Evolutionary conservation across 225 moss, liverwort and hornwort species (phyloP).

Genomic region (Ulota crispa): DNA sequence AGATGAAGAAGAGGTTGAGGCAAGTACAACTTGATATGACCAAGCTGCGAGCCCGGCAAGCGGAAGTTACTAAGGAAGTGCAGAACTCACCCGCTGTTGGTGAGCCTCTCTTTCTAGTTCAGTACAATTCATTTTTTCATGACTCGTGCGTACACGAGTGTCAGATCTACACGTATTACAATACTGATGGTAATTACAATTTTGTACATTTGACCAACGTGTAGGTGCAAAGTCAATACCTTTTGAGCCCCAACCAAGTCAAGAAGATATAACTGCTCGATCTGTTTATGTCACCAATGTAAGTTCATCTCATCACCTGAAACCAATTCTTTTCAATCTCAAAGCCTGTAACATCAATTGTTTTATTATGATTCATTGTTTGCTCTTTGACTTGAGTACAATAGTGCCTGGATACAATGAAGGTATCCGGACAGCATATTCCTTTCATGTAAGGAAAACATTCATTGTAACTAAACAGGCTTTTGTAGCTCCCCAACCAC

Average conservation of each 20-base stretch:
- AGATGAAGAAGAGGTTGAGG: conserved; percentile 96
- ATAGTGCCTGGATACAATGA: too few species aligned
- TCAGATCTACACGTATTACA: not conserved
- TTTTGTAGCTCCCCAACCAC: too few species aligned
- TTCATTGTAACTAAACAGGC: too few species aligned
- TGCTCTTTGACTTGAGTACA: not conserved
- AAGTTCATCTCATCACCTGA: conserved; percentile 29
- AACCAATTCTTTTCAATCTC: not conserved
- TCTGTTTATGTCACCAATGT: conserved; percentile 89
- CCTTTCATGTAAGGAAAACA: too few species aligned
- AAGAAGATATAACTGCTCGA: conserved; percentile 75
- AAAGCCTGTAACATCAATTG: not conserved
- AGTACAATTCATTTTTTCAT: not conserved
- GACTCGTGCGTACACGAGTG: not conserved
- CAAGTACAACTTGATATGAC: conserved; percentile 99
- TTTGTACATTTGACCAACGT: conserved; percentile 4
- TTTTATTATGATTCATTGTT: not conserved
- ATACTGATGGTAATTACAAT: not conserved
- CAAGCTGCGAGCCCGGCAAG: conserved; percentile 93
- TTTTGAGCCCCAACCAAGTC: conserved; percentile 56
- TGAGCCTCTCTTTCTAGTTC: conserved; percentile 34
- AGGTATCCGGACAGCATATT: too few species aligned
- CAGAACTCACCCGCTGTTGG: conserved; percentile 69
- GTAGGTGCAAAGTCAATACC: conserved; percentile 58
- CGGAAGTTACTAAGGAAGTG: conserved; percentile 91